These are phyloP conservation scores for Acanthamoeba sp. DNA, from an alignment of 208 protist genomes.

Conservation along the genomic window DNA sequence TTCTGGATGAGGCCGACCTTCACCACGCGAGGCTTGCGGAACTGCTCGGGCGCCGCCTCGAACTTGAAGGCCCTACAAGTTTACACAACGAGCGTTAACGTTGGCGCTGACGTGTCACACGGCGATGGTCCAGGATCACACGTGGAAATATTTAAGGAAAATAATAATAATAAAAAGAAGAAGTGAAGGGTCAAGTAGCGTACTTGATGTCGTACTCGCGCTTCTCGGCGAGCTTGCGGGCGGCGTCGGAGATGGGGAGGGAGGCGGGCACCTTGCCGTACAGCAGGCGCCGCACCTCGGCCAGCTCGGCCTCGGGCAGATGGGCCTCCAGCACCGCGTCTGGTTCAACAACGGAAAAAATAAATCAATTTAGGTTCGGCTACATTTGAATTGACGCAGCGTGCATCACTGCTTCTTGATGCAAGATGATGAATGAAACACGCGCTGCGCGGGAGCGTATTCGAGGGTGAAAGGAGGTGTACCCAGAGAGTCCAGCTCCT, in stretches of 20 bases:
- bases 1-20: conserved; percentile 92
- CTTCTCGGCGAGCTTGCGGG: not conserved
- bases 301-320: conserved; percentile 56
- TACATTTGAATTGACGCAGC: not conserved
- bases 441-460: too few species aligned
- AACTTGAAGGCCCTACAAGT: conserved; percentile 18
- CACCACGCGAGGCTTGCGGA: conserved; percentile 86
- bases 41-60: conserved; percentile 21
- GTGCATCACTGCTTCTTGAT: not conserved
- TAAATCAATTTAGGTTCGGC: not conserved
- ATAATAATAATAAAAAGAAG: not conserved
- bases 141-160: not conserved
- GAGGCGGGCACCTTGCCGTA: conserved; percentile 71
- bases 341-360: too few species aligned
- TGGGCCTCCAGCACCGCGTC: conserved; percentile 61
- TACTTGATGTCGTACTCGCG: not conserved
- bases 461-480: not conserved
- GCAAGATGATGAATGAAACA: too few species aligned
- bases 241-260: conserved; percentile 3
- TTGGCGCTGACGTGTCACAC: too few species aligned
- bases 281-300: conserved; percentile 71
- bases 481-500: conserved; percentile 32
- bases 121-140: too few species aligned
- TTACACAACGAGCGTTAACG: too few species aligned
- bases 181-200: not conserved